Conservation (phyloP, 768 basidiomycete genomes). For the Suillus cothurnatus region DNA sequence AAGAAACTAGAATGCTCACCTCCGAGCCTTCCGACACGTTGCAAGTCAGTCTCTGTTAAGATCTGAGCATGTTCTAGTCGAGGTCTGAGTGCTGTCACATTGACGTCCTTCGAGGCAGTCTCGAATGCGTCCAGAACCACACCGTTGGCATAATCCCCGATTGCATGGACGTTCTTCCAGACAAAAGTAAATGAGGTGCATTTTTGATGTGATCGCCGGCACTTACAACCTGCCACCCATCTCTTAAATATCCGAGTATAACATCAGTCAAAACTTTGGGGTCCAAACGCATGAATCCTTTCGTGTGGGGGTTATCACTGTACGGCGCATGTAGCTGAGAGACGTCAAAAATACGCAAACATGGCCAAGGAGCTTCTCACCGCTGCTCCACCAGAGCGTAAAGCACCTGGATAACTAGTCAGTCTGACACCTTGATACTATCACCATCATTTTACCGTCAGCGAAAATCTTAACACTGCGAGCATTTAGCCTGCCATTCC, state of each 20-base stretch:
- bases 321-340: slow-evolving; percentile 79
- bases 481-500: slow-evolving; percentile 64
- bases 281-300: slow-evolving; percentile 76
- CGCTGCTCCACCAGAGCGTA: slow-evolving; percentile 90
- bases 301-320: slow-evolving; percentile 71
- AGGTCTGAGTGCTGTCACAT: slow-evolving; percentile 68
- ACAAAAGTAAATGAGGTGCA: slow-evolving; percentile 1
- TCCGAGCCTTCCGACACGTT: slow-evolving; percentile 75
- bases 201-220: background rate
- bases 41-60: slow-evolving; percentile 74
- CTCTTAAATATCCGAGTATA: slow-evolving; percentile 69
- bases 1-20: slow-evolving; percentile 46
- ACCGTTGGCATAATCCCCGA: slow-evolving; percentile 86
- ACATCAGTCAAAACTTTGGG: slow-evolving; percentile 60
- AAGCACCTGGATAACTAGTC: slow-evolving; percentile 59
- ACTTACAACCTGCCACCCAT: slow-evolving; percentile 91
- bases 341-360: slow-evolving; percentile 3
- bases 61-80: slow-evolving; percentile 93
- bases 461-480: slow-evolving; percentile 83
- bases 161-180: slow-evolving; percentile 80
- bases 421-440: background rate
- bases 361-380: slow-evolving; percentile 39
- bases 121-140: slow-evolving; percentile 86
- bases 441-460: slow-evolving; percentile 37
- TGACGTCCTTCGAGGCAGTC: slow-evolving; percentile 55